A percentile compares a stretch with the other conserved stretches of the same genome.
These are phyloP conservation scores for Chaetomiaceae sp. DNA, from an alignment of 2,329 filamentous ascomycete species.

Conservation along the genomic window DNA sequence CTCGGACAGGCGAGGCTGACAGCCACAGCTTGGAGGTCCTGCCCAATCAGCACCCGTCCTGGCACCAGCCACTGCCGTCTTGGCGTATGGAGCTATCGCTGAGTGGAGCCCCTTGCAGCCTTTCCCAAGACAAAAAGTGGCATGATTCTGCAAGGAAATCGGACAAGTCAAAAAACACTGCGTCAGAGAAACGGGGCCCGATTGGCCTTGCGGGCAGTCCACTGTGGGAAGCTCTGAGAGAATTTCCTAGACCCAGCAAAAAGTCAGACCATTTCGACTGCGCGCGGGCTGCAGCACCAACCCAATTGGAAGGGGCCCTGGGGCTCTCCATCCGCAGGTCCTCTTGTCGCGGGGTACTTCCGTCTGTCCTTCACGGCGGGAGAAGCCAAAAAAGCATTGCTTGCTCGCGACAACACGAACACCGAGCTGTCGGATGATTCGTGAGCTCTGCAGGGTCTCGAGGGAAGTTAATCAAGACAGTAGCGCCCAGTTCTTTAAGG, in stretches of 20 bases:
- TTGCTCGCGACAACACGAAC: too few species aligned
- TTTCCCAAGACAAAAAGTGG: constrained; percentile 27
- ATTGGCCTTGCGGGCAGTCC: constrained; percentile 18
- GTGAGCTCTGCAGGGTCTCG: too few species aligned
- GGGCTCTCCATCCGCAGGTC: too few species aligned
- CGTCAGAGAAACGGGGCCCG: constrained; percentile 23
- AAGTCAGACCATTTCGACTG: constrained; percentile 24
- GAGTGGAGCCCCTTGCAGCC: constrained; percentile 16
- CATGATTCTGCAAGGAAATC: constrained; percentile 27
- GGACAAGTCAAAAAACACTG: constrained; percentile 24
- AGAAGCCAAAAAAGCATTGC: too few species aligned
- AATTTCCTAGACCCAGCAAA: constrained; percentile 14
- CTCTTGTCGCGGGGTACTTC: background rate
- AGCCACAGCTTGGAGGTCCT: constrained; percentile 11
- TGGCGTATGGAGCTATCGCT: constrained; percentile 21
- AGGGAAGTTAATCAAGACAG: too few species aligned
- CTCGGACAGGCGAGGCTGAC: constrained; percentile 21
- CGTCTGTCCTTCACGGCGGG: too few species aligned
- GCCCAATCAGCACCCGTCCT: background rate
- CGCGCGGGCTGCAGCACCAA: constrained; percentile 11
- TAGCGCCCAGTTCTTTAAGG: too few species aligned
- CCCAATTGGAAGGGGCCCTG: too few species aligned
- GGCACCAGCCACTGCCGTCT: constrained; percentile 25
- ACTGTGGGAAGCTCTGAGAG: constrained; percentile 9
- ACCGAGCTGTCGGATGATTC: too few species aligned